phyloP scores from a whole-genome alignment of 2,329 filamentous ascomycete genomes.

The Dactylellina drechsleri region DNA sequence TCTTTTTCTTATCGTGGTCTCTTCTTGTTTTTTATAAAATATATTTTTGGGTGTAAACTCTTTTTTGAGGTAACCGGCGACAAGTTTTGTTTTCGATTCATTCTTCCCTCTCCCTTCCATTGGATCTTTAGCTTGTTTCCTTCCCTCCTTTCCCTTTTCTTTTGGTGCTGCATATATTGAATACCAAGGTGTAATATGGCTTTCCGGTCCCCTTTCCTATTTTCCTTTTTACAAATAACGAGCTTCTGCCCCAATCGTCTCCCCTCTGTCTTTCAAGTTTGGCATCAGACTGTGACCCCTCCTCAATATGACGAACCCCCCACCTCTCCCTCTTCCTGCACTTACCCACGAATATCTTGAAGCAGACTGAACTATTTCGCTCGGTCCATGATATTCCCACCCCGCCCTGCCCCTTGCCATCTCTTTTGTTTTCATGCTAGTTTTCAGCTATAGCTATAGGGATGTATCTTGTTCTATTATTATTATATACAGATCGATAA shows the following conservation, averaged over 20 bases:
- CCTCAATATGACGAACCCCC: too few relatives aligned
- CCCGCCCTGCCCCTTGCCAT: not conserved
- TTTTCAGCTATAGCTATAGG: not conserved
- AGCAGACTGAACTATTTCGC: too few relatives aligned
- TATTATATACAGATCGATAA: constrained; percentile 9
- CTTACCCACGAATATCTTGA: too few relatives aligned
- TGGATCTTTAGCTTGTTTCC: constrained; percentile 25
- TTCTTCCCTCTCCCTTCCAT: constrained; percentile 11
- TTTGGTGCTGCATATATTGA: constrained; percentile 37
- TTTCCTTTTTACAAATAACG: constrained; percentile 4
- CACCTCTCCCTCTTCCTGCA: too few relatives aligned
- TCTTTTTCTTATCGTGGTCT: constrained; percentile 9
- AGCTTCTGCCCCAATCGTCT: not conserved
- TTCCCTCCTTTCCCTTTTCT: constrained; percentile 19
- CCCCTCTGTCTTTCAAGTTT: not conserved
- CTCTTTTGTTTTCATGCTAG: not conserved
- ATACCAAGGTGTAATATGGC: constrained; percentile 51
- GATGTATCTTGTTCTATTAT: not conserved
- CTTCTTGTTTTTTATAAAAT: constrained; percentile 16
- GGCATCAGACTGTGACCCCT: too few relatives aligned
- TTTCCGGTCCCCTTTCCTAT: not conserved
- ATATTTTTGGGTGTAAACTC: not conserved
- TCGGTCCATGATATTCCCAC: not conserved
- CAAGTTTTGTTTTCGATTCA: constrained; percentile 21
- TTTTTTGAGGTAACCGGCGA: constrained; percentile 25